Conservation (phyloP, 2,329 filamentous ascomycete species). For the Xylaria sp. region DNA sequence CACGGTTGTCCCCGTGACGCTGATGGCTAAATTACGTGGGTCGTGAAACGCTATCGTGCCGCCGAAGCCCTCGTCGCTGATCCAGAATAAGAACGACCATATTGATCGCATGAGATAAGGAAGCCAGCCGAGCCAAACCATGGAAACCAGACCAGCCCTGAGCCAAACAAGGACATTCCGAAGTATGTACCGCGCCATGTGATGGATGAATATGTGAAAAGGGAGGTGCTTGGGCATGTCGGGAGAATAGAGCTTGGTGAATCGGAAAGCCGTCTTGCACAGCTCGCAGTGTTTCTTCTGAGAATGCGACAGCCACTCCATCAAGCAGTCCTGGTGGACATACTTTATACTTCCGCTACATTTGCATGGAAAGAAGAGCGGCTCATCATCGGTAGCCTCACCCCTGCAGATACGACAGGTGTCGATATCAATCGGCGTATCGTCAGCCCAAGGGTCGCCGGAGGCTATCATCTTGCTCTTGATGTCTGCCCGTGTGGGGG, state of each 20-base stretch:
- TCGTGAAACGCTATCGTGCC: conserved; percentile 42
- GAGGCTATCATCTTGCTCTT: conserved; percentile 13
- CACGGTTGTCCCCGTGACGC: conserved; percentile 39
- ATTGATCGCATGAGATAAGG: conserved; percentile 90
- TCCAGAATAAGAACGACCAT: conserved; percentile 94
- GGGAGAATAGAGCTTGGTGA: conserved; percentile 95
- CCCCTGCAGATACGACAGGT: conserved; percentile 98
- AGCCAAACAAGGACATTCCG: conserved; percentile 78
- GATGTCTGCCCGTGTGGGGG: conserved; percentile 9
- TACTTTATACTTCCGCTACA: conserved; percentile 99
- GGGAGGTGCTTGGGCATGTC: conserved; percentile 90
- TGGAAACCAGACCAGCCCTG: conserved; percentile 76
- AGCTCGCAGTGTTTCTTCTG: conserved; percentile 99
- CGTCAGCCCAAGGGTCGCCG: conserved; percentile 21
- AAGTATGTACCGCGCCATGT: conserved; percentile 74
- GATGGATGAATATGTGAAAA: conserved; percentile 77
- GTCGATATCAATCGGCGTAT: conserved; percentile 52
- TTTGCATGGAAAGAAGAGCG: conserved; percentile 96
- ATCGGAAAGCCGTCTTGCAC: conserved; percentile 97
- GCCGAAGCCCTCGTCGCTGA: conserved; percentile 76
- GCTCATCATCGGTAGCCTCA: conserved; percentile 81
- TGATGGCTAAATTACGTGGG: conserved; percentile 34
- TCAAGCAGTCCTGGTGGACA: conserved; percentile 96
- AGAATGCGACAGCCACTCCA: conserved; percentile 98
- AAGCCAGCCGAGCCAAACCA: conserved; percentile 87